Conservation (phyloP, 768 basidiomycete species). For the Panaeolus papilionaceus region DNA sequence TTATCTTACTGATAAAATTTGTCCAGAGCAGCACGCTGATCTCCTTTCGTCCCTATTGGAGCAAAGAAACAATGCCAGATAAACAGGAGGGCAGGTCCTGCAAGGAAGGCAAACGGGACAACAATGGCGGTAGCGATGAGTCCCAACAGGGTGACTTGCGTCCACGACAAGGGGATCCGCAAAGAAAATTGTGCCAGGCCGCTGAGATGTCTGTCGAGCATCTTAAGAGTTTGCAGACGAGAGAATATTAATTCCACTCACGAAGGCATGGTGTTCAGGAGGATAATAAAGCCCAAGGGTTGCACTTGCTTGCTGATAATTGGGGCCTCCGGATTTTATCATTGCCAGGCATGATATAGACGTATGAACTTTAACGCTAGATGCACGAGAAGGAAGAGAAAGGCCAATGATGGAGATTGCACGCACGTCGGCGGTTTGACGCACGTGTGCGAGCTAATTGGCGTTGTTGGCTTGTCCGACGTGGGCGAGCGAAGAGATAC, state of each 20-base stretch:
- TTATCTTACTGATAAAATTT: neutral
- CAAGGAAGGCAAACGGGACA: constrained; percentile 5
- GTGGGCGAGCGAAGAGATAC: neutral
- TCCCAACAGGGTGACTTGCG: neutral
- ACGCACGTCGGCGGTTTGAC: neutral
- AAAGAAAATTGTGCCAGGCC: neutral
- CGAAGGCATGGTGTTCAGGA: neutral
- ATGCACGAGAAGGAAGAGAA: neutral
- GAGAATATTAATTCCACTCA: neutral
- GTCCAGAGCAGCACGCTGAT: constrained; percentile 4
- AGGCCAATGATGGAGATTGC: neutral
- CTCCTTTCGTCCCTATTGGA: neutral
- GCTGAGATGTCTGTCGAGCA: neutral
- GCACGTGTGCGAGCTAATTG: constrained; percentile 7
- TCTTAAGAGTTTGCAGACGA: neutral
- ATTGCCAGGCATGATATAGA: neutral
- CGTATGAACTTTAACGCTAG: neutral
- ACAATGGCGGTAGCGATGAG: neutral
- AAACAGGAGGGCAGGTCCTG: neutral
- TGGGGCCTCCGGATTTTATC: neutral
- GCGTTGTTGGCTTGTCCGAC: neutral
- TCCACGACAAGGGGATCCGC: neutral
- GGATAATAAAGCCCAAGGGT: neutral
- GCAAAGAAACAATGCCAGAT: constrained; percentile 11
- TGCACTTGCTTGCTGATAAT: neutral